Evolutionary conservation across 1,284 basidiomycete species (phyloP), one percentile per base, ranked within the genome.

Genomic region (Malassezia furfur): DNA sequence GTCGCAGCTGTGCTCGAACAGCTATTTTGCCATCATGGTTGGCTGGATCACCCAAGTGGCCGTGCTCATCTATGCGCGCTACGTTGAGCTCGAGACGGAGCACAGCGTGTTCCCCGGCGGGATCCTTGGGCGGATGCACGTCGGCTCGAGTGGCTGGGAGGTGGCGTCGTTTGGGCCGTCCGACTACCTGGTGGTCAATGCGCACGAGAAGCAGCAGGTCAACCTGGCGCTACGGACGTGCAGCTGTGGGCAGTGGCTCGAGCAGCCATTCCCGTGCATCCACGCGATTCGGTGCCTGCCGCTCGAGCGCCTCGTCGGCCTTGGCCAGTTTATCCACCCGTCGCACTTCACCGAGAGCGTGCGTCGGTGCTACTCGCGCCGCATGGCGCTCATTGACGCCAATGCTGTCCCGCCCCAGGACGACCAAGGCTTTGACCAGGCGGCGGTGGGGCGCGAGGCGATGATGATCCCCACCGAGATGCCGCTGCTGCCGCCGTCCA

Each of bases 1-100:
- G 38, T 14, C 44, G n/a, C 37, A 52, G 21, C 32, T 57, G 5
- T 57, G 55, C 25, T 17, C 50, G 11, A 48, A 45, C 37, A 57
- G 55, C 47, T 57, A 57, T 34, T 57, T 52, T 47, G 28, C 40
- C 5, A 48, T 57, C 14, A 52, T 57, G 17, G 55, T 57, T 15
- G 55, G 55, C 3, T 57, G 55, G 55, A 46, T 57, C 25, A 57
- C 55, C 1, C 50, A 57, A 17, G 55, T 57, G 7, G 55, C 55
- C n/a, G 50, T 57, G 34, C 46, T 57, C 5, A 45, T 57, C 4
- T 57, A 57, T 32, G 45, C 55, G 8, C 50, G 55, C 2, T 57
- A 48, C 36, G 38, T 57, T 9, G 55, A 57, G 14, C 44, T 57
- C 9, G 55, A 57, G 31, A 35, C 50, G 2, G 55, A 57, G 38